These are phyloP conservation scores for Hypoxylon sp. DNA, from an alignment of 2,329 filamentous ascomycete genomes.

Conservation along the genomic window DNA sequence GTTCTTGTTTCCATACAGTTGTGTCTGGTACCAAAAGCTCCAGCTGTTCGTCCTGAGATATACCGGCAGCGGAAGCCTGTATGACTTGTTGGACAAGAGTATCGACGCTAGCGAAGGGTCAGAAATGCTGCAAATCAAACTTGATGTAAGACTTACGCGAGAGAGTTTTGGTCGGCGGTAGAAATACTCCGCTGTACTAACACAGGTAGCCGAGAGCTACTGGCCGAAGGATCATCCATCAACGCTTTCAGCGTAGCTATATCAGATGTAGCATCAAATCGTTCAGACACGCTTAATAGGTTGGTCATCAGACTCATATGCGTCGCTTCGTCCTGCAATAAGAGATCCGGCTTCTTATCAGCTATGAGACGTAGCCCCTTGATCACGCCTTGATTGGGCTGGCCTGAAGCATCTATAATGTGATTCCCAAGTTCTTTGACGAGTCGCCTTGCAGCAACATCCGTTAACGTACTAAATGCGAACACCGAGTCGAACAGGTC, in stretches of 20 bases:
- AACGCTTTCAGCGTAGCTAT: constrained; percentile 59
- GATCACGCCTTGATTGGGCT: constrained; percentile 53
- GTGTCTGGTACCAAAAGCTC: constrained; percentile 70
- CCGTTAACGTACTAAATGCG: constrained; percentile 57
- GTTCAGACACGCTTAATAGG: constrained; percentile 67
- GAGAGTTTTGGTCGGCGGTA: constrained; percentile 61
- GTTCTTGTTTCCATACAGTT: constrained; percentile 73
- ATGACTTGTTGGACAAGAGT: constrained; percentile 66
- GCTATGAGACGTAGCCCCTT: constrained; percentile 64
- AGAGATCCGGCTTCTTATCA: constrained; percentile 59
- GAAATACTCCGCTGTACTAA: constrained; percentile 70
- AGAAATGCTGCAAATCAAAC: constrained; percentile 28
- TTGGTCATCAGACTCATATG: constrained; percentile 66
- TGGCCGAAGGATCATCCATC: constrained; percentile 60
- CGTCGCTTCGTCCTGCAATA: constrained; percentile 60
- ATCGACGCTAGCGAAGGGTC: constrained; percentile 58
- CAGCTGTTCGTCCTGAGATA: constrained; percentile 23
- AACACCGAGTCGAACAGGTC: constrained; percentile 64
- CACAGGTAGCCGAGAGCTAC: constrained; percentile 60
- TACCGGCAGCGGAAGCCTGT: constrained; percentile 54
- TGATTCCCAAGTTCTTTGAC: constrained; percentile 51
- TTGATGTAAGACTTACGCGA: constrained; percentile 59
- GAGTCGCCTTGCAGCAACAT: constrained; percentile 53
- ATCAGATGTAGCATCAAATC: constrained; percentile 57
- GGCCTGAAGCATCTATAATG: constrained; percentile 41